phyloP scores from a whole-genome alignment of 2,329 filamentous ascomycete species.

The Cladosporium sp. region DNA sequence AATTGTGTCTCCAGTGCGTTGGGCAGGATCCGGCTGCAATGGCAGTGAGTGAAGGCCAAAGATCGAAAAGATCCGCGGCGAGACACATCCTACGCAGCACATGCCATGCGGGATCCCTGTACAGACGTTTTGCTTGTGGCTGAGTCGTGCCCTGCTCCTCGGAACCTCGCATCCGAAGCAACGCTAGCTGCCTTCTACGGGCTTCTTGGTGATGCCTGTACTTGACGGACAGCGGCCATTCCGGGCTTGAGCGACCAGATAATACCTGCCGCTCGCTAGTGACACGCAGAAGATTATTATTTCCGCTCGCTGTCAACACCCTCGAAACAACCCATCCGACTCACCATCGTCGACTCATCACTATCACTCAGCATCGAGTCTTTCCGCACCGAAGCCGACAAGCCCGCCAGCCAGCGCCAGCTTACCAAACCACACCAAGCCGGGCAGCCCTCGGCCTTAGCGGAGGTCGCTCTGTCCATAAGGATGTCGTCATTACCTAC shows the following conservation, averaged over 20 bases:
- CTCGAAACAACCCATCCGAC: neutral
- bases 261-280: conserved; percentile 2
- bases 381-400: neutral
- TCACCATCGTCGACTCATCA: conserved; percentile 1
- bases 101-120: conserved; percentile 6
- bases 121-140: conserved; percentile 9
- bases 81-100: neutral
- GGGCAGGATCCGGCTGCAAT: neutral
- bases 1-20: neutral
- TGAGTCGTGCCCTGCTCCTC: neutral
- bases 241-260: conserved; percentile 2
- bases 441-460: neutral
- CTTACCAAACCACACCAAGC: neutral
- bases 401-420: neutral
- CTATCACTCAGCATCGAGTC: neutral
- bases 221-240: neutral
- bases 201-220: conserved; percentile 5
- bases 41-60: neutral
- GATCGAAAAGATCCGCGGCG: neutral
- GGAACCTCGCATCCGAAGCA: neutral
- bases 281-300: neutral
- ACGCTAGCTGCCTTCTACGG: conserved; percentile 2
- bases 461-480: neutral
- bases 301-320: neutral
- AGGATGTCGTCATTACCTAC: conserved; percentile 9